Conservation (phyloP, 2,329 filamentous ascomycete genomes). For the Arthrobotrys sinensis region DNA sequence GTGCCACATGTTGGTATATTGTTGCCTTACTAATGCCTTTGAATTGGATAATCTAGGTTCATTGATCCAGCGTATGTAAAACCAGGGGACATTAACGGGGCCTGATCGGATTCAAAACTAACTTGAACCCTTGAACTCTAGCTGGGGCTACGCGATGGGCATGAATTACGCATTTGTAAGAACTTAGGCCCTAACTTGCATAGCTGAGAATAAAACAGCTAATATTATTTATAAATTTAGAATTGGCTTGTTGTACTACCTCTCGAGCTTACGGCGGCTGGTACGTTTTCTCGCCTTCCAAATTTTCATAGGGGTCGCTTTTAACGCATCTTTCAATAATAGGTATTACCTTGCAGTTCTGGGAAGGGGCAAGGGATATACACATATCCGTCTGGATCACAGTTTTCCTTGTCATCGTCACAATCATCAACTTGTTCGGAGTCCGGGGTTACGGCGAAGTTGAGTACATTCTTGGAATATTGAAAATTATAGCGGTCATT, state of each 20-base stretch:
- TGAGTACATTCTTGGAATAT: conserved; percentile 63
- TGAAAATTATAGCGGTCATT: conserved; percentile 64
- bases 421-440: conserved; percentile 64
- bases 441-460: conserved; percentile 64
- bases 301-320: too few species aligned
- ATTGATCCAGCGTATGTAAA: conserved; percentile 57
- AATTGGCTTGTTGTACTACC: conserved; percentile 72
- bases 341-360: conserved; percentile 58
- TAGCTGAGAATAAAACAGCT: too few species aligned
- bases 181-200: too few species aligned
- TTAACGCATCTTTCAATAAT: not conserved
- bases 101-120: not conserved
- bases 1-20: too few species aligned
- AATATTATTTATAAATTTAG: not conserved
- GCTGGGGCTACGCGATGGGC: conserved; percentile 71
- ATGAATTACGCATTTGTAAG: conserved; percentile 71
- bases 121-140: not conserved
- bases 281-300: not conserved
- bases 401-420: conserved; percentile 61
- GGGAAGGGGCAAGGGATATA: conserved; percentile 50
- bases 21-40: not conserved
- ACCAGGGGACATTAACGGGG: not conserved
- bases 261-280: conserved; percentile 74
- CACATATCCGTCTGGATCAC: conserved; percentile 61
- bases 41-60: conserved; percentile 6